Base-by-base conservation (phyloP, 192 early-diverging fungal genomes). In the Oehlia diaphana region DNA sequence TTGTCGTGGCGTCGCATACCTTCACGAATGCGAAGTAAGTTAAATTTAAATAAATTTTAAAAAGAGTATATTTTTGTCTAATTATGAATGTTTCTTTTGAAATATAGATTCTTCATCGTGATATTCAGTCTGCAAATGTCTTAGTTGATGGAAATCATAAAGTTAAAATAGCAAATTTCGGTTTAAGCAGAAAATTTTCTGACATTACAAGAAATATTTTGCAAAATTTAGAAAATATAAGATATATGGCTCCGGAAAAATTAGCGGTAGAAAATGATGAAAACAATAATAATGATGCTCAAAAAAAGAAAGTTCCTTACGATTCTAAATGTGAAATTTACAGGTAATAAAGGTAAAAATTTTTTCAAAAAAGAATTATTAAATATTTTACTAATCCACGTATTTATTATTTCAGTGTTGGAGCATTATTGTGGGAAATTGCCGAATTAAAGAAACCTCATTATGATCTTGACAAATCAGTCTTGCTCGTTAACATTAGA, bases 1-100 rank as follows among this genome's bases (percentile, higher is more conserved):
- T 47, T 47, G 44, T 47, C 44, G 44, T 47, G 44, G 44, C 4
- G 72, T 85, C 63, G 76, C 58, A 62, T 85, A 81, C 58, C 80
- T 85, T 63, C 79, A 85, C 21, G 74, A 77, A 35, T 28, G 19
- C 9, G 12, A 69, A 31, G 67, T 69, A 69, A 37, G 16, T 8
- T 44, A 44, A 44, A 44, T 44, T 44, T 31, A 31, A 31, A 31
- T 31, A 31, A 31, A 1, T 31, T 31, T 31, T 31, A 31, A 31
- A 31, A 31, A 31, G 31, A 31, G 1, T 1, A 31, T 31, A 31
- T 31, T 31, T 31, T 31, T 31, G 31, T 31, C 31, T 31, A 31
- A 31, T 31, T 31, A 31, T 31, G 31, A 31, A 31, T 31, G 0
- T 31, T 31, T 1, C 31, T 31, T 31, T 31, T 31, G 31, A 31